Conservation (phyloP, 495 filamentous ascomycete species). For the Lasiosphaeria miniovina region DNA sequence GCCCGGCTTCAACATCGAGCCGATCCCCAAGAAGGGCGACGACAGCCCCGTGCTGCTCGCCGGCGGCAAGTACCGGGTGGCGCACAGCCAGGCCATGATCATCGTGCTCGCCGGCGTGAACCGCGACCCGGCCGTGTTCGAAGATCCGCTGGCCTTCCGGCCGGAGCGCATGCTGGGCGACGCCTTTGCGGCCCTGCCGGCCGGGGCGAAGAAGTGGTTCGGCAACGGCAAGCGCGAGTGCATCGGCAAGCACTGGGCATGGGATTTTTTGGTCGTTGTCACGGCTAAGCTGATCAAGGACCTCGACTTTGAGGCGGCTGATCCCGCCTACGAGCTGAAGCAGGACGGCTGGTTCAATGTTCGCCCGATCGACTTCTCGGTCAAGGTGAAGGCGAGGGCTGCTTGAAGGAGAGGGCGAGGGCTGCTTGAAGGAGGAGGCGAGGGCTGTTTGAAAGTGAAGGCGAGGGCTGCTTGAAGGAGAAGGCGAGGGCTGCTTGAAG, state of each 20-base stretch:
- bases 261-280: slow-evolving; percentile 58
- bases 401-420: slow-evolving; percentile 5
- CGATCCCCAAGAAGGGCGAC: slow-evolving; percentile 48
- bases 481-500: slow-evolving; percentile 32
- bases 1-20: slow-evolving; percentile 64
- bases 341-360: slow-evolving; percentile 51
- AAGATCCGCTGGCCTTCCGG: slow-evolving; percentile 59
- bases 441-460: slow-evolving; percentile 36
- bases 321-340: slow-evolving; percentile 53
- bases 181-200: slow-evolving; percentile 54
- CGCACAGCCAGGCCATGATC: slow-evolving; percentile 59
- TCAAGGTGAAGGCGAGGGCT: slow-evolving; percentile 38
- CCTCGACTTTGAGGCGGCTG: slow-evolving; percentile 57
- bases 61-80: slow-evolving; percentile 65
- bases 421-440: slow-evolving; percentile 41
- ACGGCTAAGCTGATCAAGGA: slow-evolving; percentile 57
- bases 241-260: slow-evolving; percentile 66
- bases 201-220: slow-evolving; percentile 64
- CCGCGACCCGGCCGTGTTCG: slow-evolving; percentile 64
- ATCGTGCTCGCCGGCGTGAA: slow-evolving; percentile 60
- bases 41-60: slow-evolving; percentile 41
- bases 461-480: slow-evolving; percentile 33
- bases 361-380: slow-evolving; percentile 37
- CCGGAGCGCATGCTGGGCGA: slow-evolving; percentile 68
- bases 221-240: slow-evolving; percentile 68